Conservation (phyloP, 768 basidiomycete genomes). For the Dacryopinax primogenitus region DNA sequence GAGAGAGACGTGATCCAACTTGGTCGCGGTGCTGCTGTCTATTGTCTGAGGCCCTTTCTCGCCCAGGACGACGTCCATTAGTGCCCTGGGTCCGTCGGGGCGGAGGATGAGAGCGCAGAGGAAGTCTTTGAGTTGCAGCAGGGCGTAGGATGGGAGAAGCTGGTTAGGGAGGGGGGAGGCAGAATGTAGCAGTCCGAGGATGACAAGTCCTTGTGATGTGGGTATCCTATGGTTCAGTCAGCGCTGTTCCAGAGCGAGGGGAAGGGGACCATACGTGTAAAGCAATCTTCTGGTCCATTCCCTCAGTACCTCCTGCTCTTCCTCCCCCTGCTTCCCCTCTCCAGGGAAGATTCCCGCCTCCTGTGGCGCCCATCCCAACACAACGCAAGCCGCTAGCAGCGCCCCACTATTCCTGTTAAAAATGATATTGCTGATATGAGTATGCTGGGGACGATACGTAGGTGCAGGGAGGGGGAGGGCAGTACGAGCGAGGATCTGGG, state of each 20-base stretch:
- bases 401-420: neutral
- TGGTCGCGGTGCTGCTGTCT: constrained; percentile 41
- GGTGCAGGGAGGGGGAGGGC: too few relatives aligned
- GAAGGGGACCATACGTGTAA: neutral
- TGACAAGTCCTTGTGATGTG: neutral
- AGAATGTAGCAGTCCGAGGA: neutral
- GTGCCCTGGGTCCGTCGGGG: constrained; percentile 53
- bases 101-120: constrained; percentile 34
- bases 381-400: neutral
- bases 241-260: neutral
- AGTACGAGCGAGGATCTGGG: too few relatives aligned
- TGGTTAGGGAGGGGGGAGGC: neutral
- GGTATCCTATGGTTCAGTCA: neutral
- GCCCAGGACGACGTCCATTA: constrained; percentile 57
- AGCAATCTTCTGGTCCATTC: neutral
- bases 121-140: neutral
- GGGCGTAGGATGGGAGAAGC: neutral
- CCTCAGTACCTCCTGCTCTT: neutral
- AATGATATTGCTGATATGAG: neutral
- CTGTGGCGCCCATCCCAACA: neutral
- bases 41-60: constrained; percentile 39
- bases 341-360: neutral
- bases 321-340: neutral
- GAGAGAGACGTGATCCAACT: constrained; percentile 57
- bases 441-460: too few relatives aligned